Evolutionary conservation across 139 green algal species (phyloP), one percentile per base, ranked within the genome.

Genomic region (Chlamydomonas applanata): DNA sequence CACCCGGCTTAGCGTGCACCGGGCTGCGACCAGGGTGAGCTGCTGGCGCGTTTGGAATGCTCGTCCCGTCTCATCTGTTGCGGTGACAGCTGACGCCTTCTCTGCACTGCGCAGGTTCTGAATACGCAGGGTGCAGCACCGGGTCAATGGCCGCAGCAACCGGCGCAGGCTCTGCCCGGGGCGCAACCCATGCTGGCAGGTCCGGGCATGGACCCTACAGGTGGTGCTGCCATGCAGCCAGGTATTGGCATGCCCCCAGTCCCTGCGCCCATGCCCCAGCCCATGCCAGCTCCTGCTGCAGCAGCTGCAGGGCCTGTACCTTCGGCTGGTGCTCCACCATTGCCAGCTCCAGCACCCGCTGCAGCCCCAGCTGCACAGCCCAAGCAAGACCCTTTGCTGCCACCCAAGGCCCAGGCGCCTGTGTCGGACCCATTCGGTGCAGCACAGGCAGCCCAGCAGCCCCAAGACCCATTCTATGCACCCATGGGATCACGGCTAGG

Each of bases 1-100:
- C 36, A 77, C 71, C 27, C 57, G 71, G 4, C 60, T 77, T 32
- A 71, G 57, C 36, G 71, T 25, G 14, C 46, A 66, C 4, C 40
- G 25, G 33, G 32, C 40, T 49, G 40, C 40, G 11, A 49, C 40
- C 11, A 49, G 11, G 11, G 40, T 49, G 40, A 49, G 40, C 40
- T 49, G n/a, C n/a, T n/a, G n/a, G n/a, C n/a, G n/a, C n/a, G n/a
- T n/a, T n/a, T n/a, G n/a, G n/a, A n/a, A n/a, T n/a, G n/a, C n/a
- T n/a, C n/a, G n/a, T n/a, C n/a, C n/a, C n/a, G n/a, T n/a, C n/a
- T n/a, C 40, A 49, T 11, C 40, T 49, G 40, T 19, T 49, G 40
- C 40, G 7, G 7, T 49, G 40, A 49, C 40, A 49, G 40, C 40
- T 49, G 40, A 49, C 40, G 40, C 40, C 11, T 49, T 19, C 40